Evolutionary conservation across 2,329 filamentous ascomycete species (phyloP), one percentile per base, ranked within the genome.

Genomic region (Ophiostoma himal-ulmi): DNA sequence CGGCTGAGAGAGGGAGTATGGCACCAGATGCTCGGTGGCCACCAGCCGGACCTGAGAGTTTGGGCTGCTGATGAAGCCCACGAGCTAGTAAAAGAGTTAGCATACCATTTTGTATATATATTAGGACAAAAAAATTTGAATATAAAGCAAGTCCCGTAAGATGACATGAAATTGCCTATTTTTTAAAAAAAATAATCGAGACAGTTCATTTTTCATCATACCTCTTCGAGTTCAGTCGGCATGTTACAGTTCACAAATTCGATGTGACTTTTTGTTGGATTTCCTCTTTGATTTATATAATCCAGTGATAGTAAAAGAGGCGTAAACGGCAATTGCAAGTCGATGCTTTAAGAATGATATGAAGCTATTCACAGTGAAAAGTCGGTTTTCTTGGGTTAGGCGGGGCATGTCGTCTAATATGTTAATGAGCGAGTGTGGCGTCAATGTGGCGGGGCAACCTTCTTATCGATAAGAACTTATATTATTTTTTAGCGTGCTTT

Each of bases 1-100:
- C 0, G 91, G 90, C 74, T 97, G 86, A 1, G 85, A 81, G 13
- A 88, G 85, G 34, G 91, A 91, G 74, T 92, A 98, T 13, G 93
- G 92, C 65, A 97, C 89, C 48, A 97, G 85, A 75, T 96, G 91
- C 79, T 97, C 93, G 69, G 90, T 88, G 67, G 94, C 94, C 75
- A 94, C 85, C 78, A 92, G 89, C 75, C 95, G 89, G 74, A 98
- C 93, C 78, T 97, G 91, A 60, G 93, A 92, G 78, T 96, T 97
- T 72, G 92, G 92, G 81, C 96, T 91, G 80, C 92, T 91, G 72
- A 98, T 91, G 81, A 98, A 97, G 78, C 93, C 93, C 73, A 97
- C 93, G 69, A 97, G 88, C 92, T 96, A 75, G 5, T 67, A 37
- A 68, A 10, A 22, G 22, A 37, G 39, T 69, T 54, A 68, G 69